Percentiles rank a stretch among this genome's conserved stretches.
These are phyloP conservation scores for Cladosporium halotolerans DNA, from an alignment of 2,329 filamentous ascomycete species.

Conservation along the genomic window DNA sequence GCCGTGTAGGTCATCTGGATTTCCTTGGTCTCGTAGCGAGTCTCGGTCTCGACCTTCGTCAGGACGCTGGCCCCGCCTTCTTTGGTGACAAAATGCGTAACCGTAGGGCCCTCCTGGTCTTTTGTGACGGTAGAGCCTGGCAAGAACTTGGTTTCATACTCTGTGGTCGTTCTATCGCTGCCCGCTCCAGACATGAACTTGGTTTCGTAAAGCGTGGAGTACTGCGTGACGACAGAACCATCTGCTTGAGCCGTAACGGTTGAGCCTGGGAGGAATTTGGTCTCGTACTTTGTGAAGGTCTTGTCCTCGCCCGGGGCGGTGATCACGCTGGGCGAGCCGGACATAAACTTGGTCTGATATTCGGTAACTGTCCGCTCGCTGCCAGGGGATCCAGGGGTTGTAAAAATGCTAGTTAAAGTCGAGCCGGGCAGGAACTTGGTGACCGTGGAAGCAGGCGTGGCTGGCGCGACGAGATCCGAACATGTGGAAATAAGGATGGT, in stretches of 20 bases:
- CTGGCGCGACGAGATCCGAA: neutral
- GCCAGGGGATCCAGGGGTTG: neutral
- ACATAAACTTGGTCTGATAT: neutral
- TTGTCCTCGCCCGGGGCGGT: neutral
- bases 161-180: neutral
- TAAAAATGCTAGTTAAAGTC: neutral
- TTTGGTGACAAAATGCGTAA: neutral
- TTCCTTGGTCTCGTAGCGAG: conserved; percentile 5
- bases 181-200: too few relatives aligned
- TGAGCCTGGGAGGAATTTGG: neutral
- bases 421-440: neutral
- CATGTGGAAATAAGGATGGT: neutral
- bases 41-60: neutral
- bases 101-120: neutral
- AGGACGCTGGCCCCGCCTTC: neutral
- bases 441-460: neutral
- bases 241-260: neutral
- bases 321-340: neutral
- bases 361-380: neutral
- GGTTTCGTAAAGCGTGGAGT: neutral
- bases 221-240: neutral
- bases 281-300: neutral
- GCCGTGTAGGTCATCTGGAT: neutral
- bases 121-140: neutral
- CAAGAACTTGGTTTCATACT: neutral